A percentile compares a stretch with the other conserved stretches of the same genome.
phyloP scores from a whole-genome alignment of 495 filamentous ascomycete genomes.

The Neurospora discreta region DNA sequence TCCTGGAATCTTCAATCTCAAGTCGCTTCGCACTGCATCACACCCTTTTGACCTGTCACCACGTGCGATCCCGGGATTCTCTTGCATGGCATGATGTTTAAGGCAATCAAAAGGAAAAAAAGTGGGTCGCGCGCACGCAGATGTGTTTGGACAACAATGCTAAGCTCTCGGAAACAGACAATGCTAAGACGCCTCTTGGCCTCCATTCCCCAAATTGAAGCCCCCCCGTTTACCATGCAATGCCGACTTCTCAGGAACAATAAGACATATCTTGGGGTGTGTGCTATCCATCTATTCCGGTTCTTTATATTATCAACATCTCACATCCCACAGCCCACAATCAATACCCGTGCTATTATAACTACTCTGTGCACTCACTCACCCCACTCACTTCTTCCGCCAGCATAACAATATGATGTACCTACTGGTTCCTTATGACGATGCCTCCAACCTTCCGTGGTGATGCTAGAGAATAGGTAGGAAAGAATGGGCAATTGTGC shows the following conservation, averaged over 20 bases:
- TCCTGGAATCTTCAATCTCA: background rate
- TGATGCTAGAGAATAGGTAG: background rate
- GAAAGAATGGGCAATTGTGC: background rate
- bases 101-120: background rate
- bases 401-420: background rate
- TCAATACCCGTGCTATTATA: background rate
- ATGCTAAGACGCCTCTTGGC: background rate
- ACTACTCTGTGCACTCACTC: too few species aligned
- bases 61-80: background rate
- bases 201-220: background rate
- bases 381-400: background rate
- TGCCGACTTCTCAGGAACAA: background rate
- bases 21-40: background rate
- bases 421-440: background rate
- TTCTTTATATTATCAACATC: background rate
- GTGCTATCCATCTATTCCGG: background rate
- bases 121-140: background rate
- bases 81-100: background rate
- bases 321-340: background rate
- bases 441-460: background rate
- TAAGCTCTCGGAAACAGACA: background rate
- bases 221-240: background rate
- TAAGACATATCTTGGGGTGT: background rate
- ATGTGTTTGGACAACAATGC: background rate
- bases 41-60: background rate